Evolutionary conservation across 768 basidiomycete species (phyloP).

Genomic region (Boletus reticulatus): DNA sequence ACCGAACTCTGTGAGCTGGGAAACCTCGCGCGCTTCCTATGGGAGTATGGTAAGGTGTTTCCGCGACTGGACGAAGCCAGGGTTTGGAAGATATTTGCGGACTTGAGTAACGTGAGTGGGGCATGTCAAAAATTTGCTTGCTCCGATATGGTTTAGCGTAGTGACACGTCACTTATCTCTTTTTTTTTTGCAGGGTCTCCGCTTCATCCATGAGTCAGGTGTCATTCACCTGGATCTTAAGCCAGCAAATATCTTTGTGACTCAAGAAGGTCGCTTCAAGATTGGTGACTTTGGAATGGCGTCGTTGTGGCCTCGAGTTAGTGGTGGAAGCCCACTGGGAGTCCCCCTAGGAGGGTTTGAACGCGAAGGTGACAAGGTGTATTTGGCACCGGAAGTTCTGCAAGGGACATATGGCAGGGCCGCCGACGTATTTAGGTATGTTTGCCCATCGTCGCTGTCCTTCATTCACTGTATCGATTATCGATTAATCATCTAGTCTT

Average conservation of each 20-base stretch:
- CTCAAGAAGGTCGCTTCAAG: conserved; percentile 82
- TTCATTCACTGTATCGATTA: conserved; percentile 7
- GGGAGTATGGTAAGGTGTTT: conserved; percentile 84
- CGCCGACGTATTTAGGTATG: conserved; percentile 96
- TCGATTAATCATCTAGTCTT: conserved; percentile 52
- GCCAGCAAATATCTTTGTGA: conserved; percentile 95
- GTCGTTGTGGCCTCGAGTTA: conserved; percentile 79
- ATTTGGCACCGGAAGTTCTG: conserved; percentile 94
- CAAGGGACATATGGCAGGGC: conserved; percentile 89
- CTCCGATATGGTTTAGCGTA: conserved; percentile 24
- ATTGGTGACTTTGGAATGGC: conserved; percentile 99
- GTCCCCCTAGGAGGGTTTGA: conserved; percentile 59
- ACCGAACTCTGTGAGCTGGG: conserved; percentile 95
- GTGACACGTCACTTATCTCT: conserved; percentile 26
- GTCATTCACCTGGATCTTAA: conserved; percentile 97
- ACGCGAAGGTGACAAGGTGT: conserved; percentile 95
- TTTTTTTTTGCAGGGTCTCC: conserved; percentile 58
- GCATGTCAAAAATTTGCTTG: conserved; percentile 1
- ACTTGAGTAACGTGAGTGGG: conserved; percentile 79
- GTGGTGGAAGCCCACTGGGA: conserved; percentile 36
- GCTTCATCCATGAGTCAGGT: conserved; percentile 84
- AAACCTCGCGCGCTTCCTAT: conserved; percentile 87
- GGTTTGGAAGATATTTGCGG: conserved; percentile 94
- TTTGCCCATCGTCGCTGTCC: conserved; percentile 8
- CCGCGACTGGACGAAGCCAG: conserved; percentile 86